Conservation (phyloP, 306 rosid species). For the Pyrus bretschneideri region DNA sequence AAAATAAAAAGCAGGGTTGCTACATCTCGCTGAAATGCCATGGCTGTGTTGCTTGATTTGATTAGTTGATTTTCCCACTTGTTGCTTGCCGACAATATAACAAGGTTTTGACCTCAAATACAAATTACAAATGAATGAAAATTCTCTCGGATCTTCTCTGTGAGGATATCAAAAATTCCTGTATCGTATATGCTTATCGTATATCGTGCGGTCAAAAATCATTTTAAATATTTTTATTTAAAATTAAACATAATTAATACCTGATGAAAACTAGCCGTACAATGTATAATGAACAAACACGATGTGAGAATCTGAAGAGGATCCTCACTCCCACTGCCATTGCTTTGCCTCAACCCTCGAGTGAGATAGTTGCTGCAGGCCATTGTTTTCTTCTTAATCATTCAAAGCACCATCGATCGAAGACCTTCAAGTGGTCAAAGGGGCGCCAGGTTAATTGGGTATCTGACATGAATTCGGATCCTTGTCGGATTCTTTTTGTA, state of each 20-base stretch:
- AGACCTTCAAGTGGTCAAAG: neutral
- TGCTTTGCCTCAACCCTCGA: no score
- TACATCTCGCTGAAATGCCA: neutral
- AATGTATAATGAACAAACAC: accelerated
- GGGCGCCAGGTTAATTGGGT: no score
- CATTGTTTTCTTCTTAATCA: neutral
- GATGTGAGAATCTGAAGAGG: accelerated
- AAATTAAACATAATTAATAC: no score
- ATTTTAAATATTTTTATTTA: no score
- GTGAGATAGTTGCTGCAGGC: no score
- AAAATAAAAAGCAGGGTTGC: neutral
- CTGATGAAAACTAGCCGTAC: accelerated
- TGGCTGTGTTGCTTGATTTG: neutral
- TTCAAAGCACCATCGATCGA: neutral
- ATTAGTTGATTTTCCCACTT: neutral
- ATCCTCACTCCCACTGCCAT: no score
- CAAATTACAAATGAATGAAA: neutral
- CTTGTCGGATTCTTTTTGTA: accelerated
- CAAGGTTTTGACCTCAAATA: neutral
- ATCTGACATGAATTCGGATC: no score
- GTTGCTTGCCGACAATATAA: neutral
- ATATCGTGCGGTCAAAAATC: accelerated
- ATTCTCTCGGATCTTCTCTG: no score
- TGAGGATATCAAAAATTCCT: no score
- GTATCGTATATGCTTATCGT: accelerated